Percentiles rank a stretch among this genome's conserved stretches.
phyloP scores from a whole-genome alignment of 2,329 filamentous ascomycete genomes.

The Cylindrodendrum hubeiense region DNA sequence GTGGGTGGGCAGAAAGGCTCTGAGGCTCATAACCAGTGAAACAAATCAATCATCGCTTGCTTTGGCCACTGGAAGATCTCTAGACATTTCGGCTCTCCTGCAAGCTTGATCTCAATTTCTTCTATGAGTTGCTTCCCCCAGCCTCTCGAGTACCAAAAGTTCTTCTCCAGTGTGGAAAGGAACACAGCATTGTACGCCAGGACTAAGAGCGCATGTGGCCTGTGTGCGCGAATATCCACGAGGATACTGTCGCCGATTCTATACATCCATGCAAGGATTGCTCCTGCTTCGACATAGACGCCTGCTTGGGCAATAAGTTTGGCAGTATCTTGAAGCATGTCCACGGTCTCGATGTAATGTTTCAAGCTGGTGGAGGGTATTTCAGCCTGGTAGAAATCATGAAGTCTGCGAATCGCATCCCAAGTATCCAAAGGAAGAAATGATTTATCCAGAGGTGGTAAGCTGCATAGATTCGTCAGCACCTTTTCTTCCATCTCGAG shows the following conservation, averaged over 20 bases:
- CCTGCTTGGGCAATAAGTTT: conserved; percentile 40
- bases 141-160: conserved; percentile 44
- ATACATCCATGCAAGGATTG: conserved; percentile 44
- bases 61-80: conserved; percentile 41
- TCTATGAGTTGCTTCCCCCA: conserved; percentile 40
- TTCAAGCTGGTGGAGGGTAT: conserved; percentile 32
- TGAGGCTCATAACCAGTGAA: conserved; percentile 11
- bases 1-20: neutral
- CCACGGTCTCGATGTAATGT: conserved; percentile 37
- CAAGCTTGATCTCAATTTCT: conserved; percentile 35
- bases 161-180: conserved; percentile 40
- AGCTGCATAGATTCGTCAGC: conserved; percentile 15
- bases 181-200: conserved; percentile 43
- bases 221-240: conserved; percentile 40
- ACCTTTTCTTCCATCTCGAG: no score
- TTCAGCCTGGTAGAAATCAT: conserved; percentile 36
- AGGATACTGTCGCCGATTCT: conserved; percentile 40
- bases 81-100: conserved; percentile 32
- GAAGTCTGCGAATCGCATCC: conserved; percentile 34
- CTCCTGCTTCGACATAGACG: conserved; percentile 37
- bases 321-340: conserved; percentile 29
- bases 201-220: conserved; percentile 42
- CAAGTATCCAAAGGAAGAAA: conserved; percentile 39
- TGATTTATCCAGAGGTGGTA: conserved; percentile 33
- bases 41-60: conserved; percentile 29